Evolutionary conservation across 352 stramenopile genomes (phyloP), one percentile per base, ranked within the genome.

Genomic region (Phytophthora hybrid): DNA sequence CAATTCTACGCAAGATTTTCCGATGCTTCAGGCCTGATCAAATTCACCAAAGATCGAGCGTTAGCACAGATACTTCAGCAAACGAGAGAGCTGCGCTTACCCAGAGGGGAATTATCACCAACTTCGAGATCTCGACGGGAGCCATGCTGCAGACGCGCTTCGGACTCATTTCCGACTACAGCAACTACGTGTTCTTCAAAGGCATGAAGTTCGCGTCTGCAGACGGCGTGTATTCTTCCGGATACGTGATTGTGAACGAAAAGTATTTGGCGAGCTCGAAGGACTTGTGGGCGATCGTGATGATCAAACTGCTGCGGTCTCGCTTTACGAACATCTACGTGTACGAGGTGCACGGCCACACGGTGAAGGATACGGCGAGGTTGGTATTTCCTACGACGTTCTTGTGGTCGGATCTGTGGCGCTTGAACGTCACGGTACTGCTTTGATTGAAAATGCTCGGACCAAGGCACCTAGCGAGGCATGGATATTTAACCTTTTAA

Each of bases 141-240:
- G 63, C 73, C 5, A 64, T 71, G 69, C 62, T 80, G 29, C 73
- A 74, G 46, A 56, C 67, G 14, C 65, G 73, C 10, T 70, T 83
- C 21, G 79, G 77, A 9, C 41, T 87, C 37, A 63, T 87, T 16
- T 87, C 64, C 0, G 65, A 79, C 26, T 86, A 79, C 51, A 73
- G 73, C 47, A 81, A 83, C 41, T 81, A 77, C 65, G 61, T 76
- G 19, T 78, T 72, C 66, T 78, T 82, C 60, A 80, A 80, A 62
- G 79, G 79, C 4, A 69, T 83, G 56, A 82, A 83, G 57, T 83
- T 79, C 51, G 76, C 76, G 26, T 78, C 69, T 11, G 67, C 65
- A 1, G 77, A 81, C 9, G 78, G 75, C 13, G 80, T 81, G 46
- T 85, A 78, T 51, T 73, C 68, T 59, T 76, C 63, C 11, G 78